Base-by-base conservation (phyloP, 345 rosid species). In the Rhizophora mangle region DNA sequence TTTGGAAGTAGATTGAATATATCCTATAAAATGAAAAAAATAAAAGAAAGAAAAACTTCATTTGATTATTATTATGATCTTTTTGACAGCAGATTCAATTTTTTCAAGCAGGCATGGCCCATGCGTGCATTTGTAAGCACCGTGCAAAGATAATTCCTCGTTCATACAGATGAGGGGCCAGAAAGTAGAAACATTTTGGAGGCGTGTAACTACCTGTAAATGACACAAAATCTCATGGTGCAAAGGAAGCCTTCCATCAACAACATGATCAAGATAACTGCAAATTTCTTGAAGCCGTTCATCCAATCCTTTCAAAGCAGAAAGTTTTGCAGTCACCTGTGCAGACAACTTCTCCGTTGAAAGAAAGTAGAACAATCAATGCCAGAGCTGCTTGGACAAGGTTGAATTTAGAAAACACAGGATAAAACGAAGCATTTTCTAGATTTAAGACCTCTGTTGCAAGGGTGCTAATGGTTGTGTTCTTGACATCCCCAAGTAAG, bases 1-100 rank as follows among this genome's bases (percentile, higher is more conserved):
- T 85, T 92, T 2, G 97, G 99, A 57, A 89, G 88, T 64, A 92
- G 84, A 88, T 90, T 92, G 83, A 95, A 91, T 66, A 88, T 95
- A 74, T 95, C 97, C 96, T 94, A 59, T 6, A 26, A 29, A 37
- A 69, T 67, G 73, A 16, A 21, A 47, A 29, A 57, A 58, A 52
- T 10, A 67, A 55, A 13, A 18, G 22, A 11, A 67, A 1, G 16
- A 20, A 8, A 34, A 39, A 66, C 34, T 20, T 15, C 26, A 36
- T 6, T 36, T 36, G 9, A 36, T 36, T 36, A 36, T 36, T 36
- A 36, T 36, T 36, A 36, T 36, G 6, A 36, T 36, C 39, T 6
- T 36, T 36, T 36, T 7, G 9, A 36, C 39, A 36, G 9, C 8
- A 36, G 39, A 36, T 36, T 36, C 39, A 36, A 36, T 36, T 36